Evolutionary conservation across 177 flowering plant genomes (phyloP).

Genomic region (Vitis hybrid): DNA sequence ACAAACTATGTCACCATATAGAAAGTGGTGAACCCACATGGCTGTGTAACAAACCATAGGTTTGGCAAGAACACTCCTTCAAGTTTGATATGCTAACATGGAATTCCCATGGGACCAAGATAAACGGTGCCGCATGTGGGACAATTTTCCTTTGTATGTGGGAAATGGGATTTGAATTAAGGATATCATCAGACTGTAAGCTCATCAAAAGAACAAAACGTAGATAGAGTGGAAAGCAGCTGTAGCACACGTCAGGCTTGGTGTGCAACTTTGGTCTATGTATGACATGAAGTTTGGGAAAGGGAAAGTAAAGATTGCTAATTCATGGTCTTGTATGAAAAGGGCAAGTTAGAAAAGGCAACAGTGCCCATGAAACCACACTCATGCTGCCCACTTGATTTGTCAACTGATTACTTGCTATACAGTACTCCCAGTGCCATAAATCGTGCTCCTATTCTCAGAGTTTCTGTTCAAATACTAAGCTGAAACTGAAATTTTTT

Average conservation of each 20-base stretch:
- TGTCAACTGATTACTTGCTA: not conserved
- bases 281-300: conserved; percentile 12
- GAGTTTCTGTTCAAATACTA: too few species aligned
- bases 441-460: too few species aligned
- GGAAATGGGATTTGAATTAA: not conserved
- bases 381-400: not conserved
- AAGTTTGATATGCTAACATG: too few species aligned
- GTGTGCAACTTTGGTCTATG: conserved; percentile 1
- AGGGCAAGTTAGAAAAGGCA: conserved; percentile 16
- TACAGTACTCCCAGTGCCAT: too few species aligned
- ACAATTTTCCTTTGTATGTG: too few species aligned
- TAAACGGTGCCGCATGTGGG: too few species aligned
- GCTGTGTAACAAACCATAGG: too few species aligned
- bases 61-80: too few species aligned
- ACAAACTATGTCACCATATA: too few species aligned
- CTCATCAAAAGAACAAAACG: not conserved
- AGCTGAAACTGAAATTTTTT: too few species aligned
- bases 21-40: too few species aligned
- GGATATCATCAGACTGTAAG: not conserved
- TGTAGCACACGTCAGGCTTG: conserved; percentile 12
- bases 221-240: not conserved
- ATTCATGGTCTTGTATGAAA: conserved; percentile 17
- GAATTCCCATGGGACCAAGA: too few species aligned
- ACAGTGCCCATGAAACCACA: conserved; percentile 3
- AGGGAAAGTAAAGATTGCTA: conserved; percentile 12